Base-by-base conservation (phyloP, 805 yeast species). In the Ogataea pini region DNA sequence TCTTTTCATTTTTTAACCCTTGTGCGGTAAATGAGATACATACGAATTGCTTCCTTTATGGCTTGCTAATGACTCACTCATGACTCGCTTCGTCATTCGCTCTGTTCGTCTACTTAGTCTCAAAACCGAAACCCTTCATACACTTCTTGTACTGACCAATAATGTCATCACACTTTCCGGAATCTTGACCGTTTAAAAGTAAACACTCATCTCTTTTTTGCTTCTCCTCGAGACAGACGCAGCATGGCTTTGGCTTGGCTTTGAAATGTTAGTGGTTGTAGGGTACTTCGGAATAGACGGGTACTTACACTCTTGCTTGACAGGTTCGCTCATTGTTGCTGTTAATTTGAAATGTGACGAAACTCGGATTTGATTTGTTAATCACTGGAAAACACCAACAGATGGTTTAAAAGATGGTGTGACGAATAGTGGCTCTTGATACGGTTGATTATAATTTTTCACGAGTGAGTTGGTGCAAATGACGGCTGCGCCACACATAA, bases 71-170 rank as follows among this genome's bases (percentile, higher is more conserved):
- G n/a, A n/a, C n/a, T n/a, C n/a, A n/a, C n/a, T n/a, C n/a, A n/a
- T n/a, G n/a, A n/a, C n/a, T n/a, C n/a, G n/a, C n/a, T n/a, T n/a
- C n/a, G n/a, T n/a, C n/a, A n/a, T n/a, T n/a, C n/a, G n/a, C n/a
- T n/a, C n/a, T n/a, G n/a, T n/a, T n/a, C n/a, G 18, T 12, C 29
- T 48, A 48, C 20, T 67, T 73, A 41, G 74, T 66, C 38, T 76
- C 79, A 68, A 92, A 92, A 0, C 99, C 99, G 65, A 71, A 92
- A 16, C 96, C 89, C 62, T 83, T 84, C 99, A 92, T 92, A 71
- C 99, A 92, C 24, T 64, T 62, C 69, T 90, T 91, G 75, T 94
- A 94, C 50, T 80, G 73, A 18, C 70, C 70, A 53, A 92, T 85
- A 44, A 89, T 66, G 47, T 77, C 79, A 50, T 83, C 79, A 69